Conservation (phyloP, 1,284 basidiomycete genomes). For the Leccinum pachyderme region DNA sequence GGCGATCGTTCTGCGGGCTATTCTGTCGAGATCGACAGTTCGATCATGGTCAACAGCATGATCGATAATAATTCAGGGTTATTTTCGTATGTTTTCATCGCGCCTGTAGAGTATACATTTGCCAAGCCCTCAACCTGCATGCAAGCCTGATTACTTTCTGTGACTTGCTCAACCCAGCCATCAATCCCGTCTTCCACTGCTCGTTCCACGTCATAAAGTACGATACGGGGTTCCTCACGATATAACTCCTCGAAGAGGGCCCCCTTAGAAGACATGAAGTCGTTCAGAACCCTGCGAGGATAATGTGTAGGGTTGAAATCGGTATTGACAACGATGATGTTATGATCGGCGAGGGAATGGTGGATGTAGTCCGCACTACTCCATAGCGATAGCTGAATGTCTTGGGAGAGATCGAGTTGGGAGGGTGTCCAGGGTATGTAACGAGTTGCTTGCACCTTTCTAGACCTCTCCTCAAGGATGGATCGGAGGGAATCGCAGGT, state of each 20-base stretch:
- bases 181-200: slow-evolving; percentile 31
- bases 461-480: slow-evolving; percentile 16
- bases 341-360: slow-evolving; percentile 5
- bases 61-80: slow-evolving; percentile 45
- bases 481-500: slow-evolving; percentile 14
- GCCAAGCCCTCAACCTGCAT: slow-evolving; percentile 26
- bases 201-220: slow-evolving; percentile 38
- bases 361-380: slow-evolving; percentile 30
- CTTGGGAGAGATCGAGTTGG: slow-evolving; percentile 26
- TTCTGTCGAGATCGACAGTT: slow-evolving; percentile 43
- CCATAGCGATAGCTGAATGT: slow-evolving; percentile 33
- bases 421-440: slow-evolving; percentile 28
- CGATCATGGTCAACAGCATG: slow-evolving; percentile 43
- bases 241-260: slow-evolving; percentile 17
- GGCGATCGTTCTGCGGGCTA: slow-evolving; percentile 33
- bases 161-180: slow-evolving; percentile 29
- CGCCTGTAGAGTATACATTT: slow-evolving; percentile 30
- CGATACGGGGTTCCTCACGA: slow-evolving; percentile 14
- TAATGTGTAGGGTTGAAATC: slow-evolving; percentile 15
- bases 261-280: slow-evolving; percentile 20
- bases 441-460: slow-evolving; percentile 13
- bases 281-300: slow-evolving; percentile 12
- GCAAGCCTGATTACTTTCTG: slow-evolving; percentile 13
- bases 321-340: background rate
- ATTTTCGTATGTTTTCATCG: slow-evolving; percentile 27